phyloP scores from a whole-genome alignment of 441 rosid species.

The Omphalea diandra region DNA sequence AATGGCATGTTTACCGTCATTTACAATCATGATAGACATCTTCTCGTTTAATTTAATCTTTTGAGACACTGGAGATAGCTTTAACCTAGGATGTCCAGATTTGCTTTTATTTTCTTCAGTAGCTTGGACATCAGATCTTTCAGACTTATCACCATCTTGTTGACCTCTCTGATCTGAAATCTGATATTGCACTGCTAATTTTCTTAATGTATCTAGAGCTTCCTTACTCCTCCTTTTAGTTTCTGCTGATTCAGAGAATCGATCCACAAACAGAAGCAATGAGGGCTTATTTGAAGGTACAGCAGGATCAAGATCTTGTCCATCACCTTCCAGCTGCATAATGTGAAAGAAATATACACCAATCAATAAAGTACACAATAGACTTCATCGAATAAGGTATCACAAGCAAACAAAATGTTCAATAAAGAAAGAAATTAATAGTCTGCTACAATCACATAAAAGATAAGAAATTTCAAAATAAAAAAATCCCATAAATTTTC shows the following conservation, averaged over 20 bases:
- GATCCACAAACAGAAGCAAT: slow-evolving; percentile 79
- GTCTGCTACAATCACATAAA: neutral
- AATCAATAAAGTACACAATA: slow-evolving; percentile 2
- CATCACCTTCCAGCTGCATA: slow-evolving; percentile 63
- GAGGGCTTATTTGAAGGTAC: slow-evolving; percentile 77
- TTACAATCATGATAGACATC: slow-evolving; percentile 67
- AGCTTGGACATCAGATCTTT: slow-evolving; percentile 36
- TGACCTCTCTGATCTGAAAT: slow-evolving; percentile 31
- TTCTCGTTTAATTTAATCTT: slow-evolving; percentile 54
- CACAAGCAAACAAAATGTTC: neutral
- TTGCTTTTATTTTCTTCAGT: slow-evolving; percentile 31
- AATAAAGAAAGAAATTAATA: neutral
- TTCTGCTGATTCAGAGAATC: slow-evolving; percentile 58
- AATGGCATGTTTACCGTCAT: slow-evolving; percentile 59
- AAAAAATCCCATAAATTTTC: no score
- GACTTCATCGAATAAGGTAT: neutral
- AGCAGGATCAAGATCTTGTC: slow-evolving; percentile 46
- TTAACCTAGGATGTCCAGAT: slow-evolving; percentile 48
- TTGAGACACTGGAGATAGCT: slow-evolving; percentile 40
- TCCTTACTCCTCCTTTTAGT: slow-evolving; percentile 58
- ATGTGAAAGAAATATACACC: slow-evolving; percentile 18
- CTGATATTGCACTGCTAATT: slow-evolving; percentile 52
- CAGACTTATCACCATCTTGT: slow-evolving; percentile 34
- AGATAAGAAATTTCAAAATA: neutral
- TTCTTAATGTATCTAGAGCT: slow-evolving; percentile 66